A percentile compares a stretch with the other conserved stretches of the same genome.
These are phyloP conservation scores for Cupressus sempervirens DNA, from an alignment of 75 land plant species.

Conservation along the genomic window DNA sequence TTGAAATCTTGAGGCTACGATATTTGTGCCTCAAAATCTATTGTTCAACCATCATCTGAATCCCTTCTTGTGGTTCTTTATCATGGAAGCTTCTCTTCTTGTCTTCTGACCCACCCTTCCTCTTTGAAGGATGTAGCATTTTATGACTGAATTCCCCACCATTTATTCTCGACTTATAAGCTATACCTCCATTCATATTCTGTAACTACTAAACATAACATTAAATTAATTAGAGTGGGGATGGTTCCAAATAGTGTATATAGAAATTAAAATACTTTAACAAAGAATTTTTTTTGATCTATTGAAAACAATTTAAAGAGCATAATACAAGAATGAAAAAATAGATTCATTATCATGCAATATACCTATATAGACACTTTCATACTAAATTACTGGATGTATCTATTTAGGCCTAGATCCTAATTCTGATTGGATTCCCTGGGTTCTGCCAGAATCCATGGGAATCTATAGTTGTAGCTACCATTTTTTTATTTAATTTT, in stretches of 20 bases:
- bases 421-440: no score
- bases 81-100: neutral
- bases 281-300: neutral
- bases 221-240: neutral
- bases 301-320: neutral
- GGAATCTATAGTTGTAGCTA: no score
- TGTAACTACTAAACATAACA: neutral
- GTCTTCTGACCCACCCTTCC: neutral
- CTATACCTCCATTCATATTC: neutral
- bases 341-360: neutral
- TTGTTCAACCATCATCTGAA: neutral
- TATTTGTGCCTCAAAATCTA: neutral
- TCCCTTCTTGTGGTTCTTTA: neutral
- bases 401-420: no score
- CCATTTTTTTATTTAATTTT: no score
- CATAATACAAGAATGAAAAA: neutral
- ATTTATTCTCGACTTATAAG: neutral
- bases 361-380: neutral
- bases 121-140: neutral
- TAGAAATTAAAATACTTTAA: neutral
- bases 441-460: no score
- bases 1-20: conserved; percentile 4
- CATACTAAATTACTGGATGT: no score
- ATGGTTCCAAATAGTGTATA: neutral
- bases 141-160: neutral